phyloP scores from a whole-genome alignment of 352 stramenopile genomes.

The Phytopythium oedochilum region DNA sequence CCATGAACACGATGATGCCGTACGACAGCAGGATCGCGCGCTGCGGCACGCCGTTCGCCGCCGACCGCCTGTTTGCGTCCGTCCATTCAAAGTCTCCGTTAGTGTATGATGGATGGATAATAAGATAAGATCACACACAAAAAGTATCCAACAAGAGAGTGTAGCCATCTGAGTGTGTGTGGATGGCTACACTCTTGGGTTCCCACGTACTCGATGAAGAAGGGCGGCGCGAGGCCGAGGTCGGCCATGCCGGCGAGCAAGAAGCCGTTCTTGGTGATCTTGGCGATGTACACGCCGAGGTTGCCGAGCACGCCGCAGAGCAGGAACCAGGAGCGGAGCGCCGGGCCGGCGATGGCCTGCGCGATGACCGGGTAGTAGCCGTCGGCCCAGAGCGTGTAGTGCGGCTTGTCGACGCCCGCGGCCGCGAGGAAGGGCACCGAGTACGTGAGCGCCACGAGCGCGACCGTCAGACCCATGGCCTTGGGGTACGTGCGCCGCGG shows the following conservation, averaged over 20 bases:
- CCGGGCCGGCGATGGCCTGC: constrained; percentile 50
- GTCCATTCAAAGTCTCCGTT: no score
- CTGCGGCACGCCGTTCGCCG: constrained; percentile 51
- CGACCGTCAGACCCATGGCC: constrained; percentile 73
- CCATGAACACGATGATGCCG: constrained; percentile 75
- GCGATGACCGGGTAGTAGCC: constrained; percentile 75
- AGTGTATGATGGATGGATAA: not conserved
- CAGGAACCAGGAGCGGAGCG: constrained; percentile 75
- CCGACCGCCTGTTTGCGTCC: constrained; percentile 28
- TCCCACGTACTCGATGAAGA: constrained; percentile 55
- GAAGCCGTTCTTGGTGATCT: constrained; percentile 82
- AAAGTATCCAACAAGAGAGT: not conserved
- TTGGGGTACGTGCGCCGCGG: constrained; percentile 67
- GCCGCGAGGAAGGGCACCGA: constrained; percentile 70
- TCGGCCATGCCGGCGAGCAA: constrained; percentile 80
- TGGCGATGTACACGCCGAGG: constrained; percentile 73
- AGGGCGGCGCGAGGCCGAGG: constrained; percentile 69
- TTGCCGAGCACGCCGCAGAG: constrained; percentile 76
- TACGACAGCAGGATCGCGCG: constrained; percentile 72
- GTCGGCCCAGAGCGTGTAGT: constrained; percentile 73
- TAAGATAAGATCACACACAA: not conserved
- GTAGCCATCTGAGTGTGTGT: not conserved
- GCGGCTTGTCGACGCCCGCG: constrained; percentile 58
- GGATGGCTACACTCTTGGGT: not conserved
- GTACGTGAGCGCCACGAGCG: constrained; percentile 75